Percentiles rank a stretch among this genome's conserved stretches.
These are phyloP conservation scores for Xerocomus spinulosus DNA, from an alignment of 768 basidiomycete species.

Conservation along the genomic window DNA sequence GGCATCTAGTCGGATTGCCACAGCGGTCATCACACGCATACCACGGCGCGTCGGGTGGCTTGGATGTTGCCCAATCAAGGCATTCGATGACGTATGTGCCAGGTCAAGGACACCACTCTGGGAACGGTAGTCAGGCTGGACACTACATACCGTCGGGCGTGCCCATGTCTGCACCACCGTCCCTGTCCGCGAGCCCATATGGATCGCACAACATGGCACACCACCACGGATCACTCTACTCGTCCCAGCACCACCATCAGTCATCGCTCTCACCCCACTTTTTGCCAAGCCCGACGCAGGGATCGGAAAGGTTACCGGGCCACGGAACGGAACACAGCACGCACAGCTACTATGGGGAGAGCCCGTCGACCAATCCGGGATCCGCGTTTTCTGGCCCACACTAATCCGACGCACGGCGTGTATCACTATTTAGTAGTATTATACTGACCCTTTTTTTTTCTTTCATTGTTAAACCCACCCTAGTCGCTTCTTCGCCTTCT, in stretches of 20 bases:
- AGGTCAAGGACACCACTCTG: slow-evolving; percentile 41
- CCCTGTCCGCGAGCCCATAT: slow-evolving; percentile 40
- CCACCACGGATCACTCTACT: slow-evolving; percentile 28
- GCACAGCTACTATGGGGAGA: slow-evolving; percentile 30
- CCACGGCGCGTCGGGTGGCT: slow-evolving; percentile 15
- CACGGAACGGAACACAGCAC: slow-evolving; percentile 18
- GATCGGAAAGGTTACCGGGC: slow-evolving; percentile 25
- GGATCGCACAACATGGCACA: slow-evolving; percentile 27
- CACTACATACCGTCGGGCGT: slow-evolving; percentile 35
- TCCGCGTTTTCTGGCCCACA: slow-evolving; percentile 30
- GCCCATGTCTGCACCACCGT: slow-evolving; percentile 50
- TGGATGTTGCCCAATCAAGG: slow-evolving; percentile 32
- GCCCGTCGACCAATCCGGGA: slow-evolving; percentile 26
- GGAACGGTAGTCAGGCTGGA: slow-evolving; percentile 26
- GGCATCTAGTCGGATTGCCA: slow-evolving; percentile 45
- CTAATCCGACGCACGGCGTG: slow-evolving; percentile 23
- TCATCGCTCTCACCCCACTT: slow-evolving; percentile 27
- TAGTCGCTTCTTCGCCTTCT: slow-evolving; percentile 27
- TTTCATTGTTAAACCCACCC: slow-evolving; percentile 20
- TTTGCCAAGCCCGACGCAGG: slow-evolving; percentile 29
- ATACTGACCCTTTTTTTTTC: slow-evolving; percentile 21
- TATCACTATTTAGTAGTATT: slow-evolving; percentile 33
- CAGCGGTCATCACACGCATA: slow-evolving; percentile 31
- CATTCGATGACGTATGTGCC: slow-evolving; percentile 37
- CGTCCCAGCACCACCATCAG: slow-evolving; percentile 30